Base-by-base conservation (phyloP, 192 early-diverging fungal species). In the Cetraspora pellucida region DNA sequence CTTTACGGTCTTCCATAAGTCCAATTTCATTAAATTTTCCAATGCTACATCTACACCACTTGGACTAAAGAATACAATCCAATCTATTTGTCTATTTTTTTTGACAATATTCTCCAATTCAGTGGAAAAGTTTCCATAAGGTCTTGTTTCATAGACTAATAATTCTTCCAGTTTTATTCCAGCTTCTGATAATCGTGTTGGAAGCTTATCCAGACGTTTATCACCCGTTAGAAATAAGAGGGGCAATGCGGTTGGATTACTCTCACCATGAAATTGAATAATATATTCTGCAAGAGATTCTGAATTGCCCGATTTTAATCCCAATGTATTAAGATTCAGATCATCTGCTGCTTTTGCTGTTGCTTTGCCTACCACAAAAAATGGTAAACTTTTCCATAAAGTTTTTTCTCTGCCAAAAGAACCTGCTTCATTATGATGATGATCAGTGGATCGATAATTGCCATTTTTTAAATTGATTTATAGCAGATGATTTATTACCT, bases 31-130 rank as follows among this genome's bases (percentile, higher is more conserved):
- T 55, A 86, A 63, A 28, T 8, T 19, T 19, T 49, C 11, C 55
- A 85, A 46, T 45, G 82, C 67, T 25, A 79, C 47, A 71, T 85
- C 85, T 9, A 89, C 77, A 16, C 88, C 88, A 3, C 85, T 88
- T 17, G 88, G 88, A 79, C 88, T 89, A 78, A 88, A 89, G 79
- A 87, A 87, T 9, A 87, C 80, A n/a, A 87, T 54, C 87, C 88
- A 89, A 61, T 80, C 72, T 23, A 45, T 27, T 27, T 47, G 23
- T 11, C 23, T 60, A 47, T 58, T 55, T 16, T 27, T 7, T 30
- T 74, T 43, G n/a, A 43, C 44, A 25, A 74, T 46, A 14, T 74
- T 74, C 5, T 74, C n/a, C 16, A 74, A 60, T 74, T 74, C 72
- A 8, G 10, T 52, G 10, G 57, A 77, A 80, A 83, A 75, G 13